These are phyloP conservation scores for Brasenia schreberi DNA, from an alignment of 164 flowering plant species.

Conservation along the genomic window DNA sequence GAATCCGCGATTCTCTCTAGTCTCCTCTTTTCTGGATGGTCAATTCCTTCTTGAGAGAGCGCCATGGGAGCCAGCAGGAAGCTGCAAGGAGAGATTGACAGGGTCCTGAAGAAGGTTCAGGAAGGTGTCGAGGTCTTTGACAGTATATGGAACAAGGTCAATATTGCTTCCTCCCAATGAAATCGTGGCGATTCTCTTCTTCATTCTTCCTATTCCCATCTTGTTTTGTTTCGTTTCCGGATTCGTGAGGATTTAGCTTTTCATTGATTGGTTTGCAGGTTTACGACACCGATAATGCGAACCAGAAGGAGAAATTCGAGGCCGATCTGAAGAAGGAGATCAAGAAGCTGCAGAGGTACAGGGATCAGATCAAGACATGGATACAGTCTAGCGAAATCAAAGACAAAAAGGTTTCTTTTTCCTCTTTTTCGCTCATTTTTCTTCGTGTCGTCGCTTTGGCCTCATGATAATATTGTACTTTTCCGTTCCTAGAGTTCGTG, in stretches of 20 bases:
- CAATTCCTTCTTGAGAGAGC: neutral
- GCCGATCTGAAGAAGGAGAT: slow-evolving; percentile 99
- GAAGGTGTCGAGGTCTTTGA: slow-evolving; percentile 98
- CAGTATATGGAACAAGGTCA: slow-evolving; percentile 96
- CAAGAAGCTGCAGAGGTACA: slow-evolving; percentile 90
- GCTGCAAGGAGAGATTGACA: slow-evolving; percentile 97
- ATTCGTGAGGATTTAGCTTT: neutral
- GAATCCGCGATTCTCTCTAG: no score
- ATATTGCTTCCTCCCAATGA: neutral
- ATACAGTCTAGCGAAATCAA: slow-evolving; percentile 97
- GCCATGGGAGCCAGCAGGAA: slow-evolving; percentile 95
- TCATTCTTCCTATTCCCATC: neutral
- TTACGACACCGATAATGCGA: slow-evolving; percentile 92
- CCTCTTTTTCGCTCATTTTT: neutral
- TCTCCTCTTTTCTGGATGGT: neutral
- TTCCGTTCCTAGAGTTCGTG: neutral
- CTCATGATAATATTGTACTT: no score
- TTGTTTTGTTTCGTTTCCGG: neutral
- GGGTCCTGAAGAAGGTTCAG: slow-evolving; percentile 96
- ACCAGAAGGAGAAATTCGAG: slow-evolving; percentile 98
- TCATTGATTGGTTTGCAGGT: slow-evolving; percentile 36
- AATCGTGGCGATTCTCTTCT: neutral
- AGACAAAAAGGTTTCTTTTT: slow-evolving; percentile 77
- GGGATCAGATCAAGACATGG: slow-evolving; percentile 99
- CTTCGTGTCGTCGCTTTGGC: neutral